Evolutionary conservation across 2,329 filamentous ascomycete genomes (phyloP).

Genomic region (Xylaria multiplex): DNA sequence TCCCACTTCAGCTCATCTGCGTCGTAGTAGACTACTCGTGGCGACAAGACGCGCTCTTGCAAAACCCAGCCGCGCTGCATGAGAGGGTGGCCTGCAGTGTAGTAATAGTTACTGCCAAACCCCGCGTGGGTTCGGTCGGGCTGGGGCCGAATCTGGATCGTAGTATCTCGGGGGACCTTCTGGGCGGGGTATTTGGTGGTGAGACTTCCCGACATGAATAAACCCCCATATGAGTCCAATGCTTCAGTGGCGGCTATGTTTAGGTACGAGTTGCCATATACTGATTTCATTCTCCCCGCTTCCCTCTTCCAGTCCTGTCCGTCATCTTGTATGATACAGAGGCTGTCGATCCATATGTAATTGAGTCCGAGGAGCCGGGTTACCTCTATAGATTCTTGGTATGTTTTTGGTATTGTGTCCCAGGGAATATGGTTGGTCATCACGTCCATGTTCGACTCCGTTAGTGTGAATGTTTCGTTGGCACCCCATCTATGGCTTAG

Average conservation of each 20-base stretch:
- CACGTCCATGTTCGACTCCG: slow-evolving; percentile 13
- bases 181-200: slow-evolving; percentile 7
- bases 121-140: slow-evolving; percentile 15
- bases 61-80: slow-evolving; percentile 32
- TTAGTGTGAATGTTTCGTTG: slow-evolving; percentile 27
- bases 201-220: slow-evolving; percentile 20
- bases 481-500: slow-evolving; percentile 34
- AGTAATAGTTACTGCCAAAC: slow-evolving; percentile 29
- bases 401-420: slow-evolving; percentile 37
- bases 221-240: slow-evolving; percentile 8
- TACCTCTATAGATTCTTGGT: slow-evolving; percentile 45
- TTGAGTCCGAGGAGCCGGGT: slow-evolving; percentile 40
- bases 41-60: slow-evolving; percentile 31
- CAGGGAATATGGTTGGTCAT: slow-evolving; percentile 16
- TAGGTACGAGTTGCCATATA: slow-evolving; percentile 38
- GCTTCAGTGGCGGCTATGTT: slow-evolving; percentile 36
- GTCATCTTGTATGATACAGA: slow-evolving; percentile 29
- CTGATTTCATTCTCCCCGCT: slow-evolving; percentile 36
- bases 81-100: not conserved
- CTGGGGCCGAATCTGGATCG: slow-evolving; percentile 24
- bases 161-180: slow-evolving; percentile 8
- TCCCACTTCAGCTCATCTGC: slow-evolving; percentile 31
- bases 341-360: slow-evolving; percentile 50
- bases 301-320: slow-evolving; percentile 45
- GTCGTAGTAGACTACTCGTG: slow-evolving; percentile 29